Percentiles rank a stretch among this genome's conserved stretches.
These are phyloP conservation scores for Oryza glaberrima DNA, from an alignment of 176 grass and related monocot species.

Conservation along the genomic window DNA sequence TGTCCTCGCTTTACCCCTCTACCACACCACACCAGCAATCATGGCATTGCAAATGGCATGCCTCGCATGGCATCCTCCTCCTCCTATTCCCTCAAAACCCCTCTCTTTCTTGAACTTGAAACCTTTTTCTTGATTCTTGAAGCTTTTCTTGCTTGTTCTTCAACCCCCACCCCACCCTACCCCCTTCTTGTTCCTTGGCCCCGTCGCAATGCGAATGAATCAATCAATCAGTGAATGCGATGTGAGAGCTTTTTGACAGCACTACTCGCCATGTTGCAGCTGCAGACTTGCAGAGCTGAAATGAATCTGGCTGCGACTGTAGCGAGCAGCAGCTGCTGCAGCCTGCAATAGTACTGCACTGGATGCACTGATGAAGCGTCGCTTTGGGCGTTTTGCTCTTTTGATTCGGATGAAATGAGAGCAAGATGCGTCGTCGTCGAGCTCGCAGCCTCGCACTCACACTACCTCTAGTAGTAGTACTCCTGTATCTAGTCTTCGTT, in stretches of 20 bases:
- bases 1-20: constrained; percentile 45
- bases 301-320: constrained; percentile 12
- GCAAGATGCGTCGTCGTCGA: not conserved
- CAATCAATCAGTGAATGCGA: not conserved
- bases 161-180: not conserved
- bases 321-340: not conserved
- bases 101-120: not conserved
- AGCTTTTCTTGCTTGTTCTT: not conserved
- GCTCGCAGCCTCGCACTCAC: not conserved
- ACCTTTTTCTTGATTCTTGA: too few species aligned
- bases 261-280: not conserved
- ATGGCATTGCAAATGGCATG: not conserved
- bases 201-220: not conserved
- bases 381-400: constrained; percentile 36
- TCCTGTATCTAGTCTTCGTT: not conserved
- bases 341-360: not conserved
- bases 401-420: not conserved
- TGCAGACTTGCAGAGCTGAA: not conserved
- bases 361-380: constrained; percentile 15
- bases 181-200: not conserved
- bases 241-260: not conserved
- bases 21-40: constrained; percentile 36
- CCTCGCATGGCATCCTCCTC: not conserved
- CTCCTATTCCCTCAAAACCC: constrained; percentile 10
- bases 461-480: not conserved